phyloP scores from a whole-genome alignment of 78 protist species.

The Chrysochromulina parva region DNA sequence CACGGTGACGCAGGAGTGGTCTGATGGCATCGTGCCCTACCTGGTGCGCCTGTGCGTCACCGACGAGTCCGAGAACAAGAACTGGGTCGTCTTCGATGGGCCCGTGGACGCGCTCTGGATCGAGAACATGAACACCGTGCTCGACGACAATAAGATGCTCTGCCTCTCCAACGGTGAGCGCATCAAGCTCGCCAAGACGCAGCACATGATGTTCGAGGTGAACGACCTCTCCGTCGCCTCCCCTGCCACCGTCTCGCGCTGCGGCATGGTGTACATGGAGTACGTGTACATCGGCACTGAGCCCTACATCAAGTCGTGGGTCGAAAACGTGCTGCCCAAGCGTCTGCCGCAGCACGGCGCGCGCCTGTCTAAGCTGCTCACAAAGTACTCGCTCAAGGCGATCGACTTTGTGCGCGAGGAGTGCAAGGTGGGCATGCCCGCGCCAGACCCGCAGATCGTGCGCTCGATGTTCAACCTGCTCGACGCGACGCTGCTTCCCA shows the following conservation, averaged over 20 bases:
- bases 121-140: conserved; percentile 82
- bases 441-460: conserved; percentile 44
- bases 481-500: not conserved
- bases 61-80: conserved; percentile 41
- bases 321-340: not conserved
- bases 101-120: conserved; percentile 92
- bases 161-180: conserved; percentile 87
- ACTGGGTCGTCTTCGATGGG: conserved; percentile 86
- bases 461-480: not conserved
- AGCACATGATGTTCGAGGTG: conserved; percentile 80
- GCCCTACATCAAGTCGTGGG: conserved; percentile 62
- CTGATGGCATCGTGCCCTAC: conserved; percentile 73
- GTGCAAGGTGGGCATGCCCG: conserved; percentile 31
- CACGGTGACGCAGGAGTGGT: conserved; percentile 78
- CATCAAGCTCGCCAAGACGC: conserved; percentile 71
- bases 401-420: conserved; percentile 31
- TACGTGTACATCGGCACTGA: conserved; percentile 57
- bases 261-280: conserved; percentile 90
- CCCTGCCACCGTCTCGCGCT: conserved; percentile 90
- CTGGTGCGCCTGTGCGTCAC: conserved; percentile 52
- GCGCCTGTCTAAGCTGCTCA: not conserved
- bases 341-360: not conserved
- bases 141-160: conserved; percentile 86
- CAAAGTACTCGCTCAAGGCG: not conserved
- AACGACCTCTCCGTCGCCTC: conserved; percentile 84